phyloP scores from a whole-genome alignment of 2,329 filamentous ascomycete genomes.

The Aspergillus aculeatus region DNA sequence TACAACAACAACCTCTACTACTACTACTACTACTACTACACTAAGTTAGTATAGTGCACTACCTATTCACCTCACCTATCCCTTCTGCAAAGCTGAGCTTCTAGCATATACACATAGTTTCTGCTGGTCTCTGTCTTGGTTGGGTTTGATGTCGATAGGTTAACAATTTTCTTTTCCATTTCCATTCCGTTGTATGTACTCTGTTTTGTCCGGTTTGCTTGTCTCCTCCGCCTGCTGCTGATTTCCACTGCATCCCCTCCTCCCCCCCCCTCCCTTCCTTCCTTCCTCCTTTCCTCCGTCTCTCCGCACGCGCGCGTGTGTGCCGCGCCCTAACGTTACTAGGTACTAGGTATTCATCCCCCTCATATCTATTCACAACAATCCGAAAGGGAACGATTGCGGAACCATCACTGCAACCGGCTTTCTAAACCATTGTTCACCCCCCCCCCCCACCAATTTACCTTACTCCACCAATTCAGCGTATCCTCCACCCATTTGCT shows the following conservation, averaged over 20 bases:
- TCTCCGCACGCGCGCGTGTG: conserved; percentile 6
- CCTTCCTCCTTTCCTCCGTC: conserved; percentile 2
- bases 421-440: neutral
- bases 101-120: too few species aligned
- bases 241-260: neutral
- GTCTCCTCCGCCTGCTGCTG: neutral
- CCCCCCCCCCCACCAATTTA: neutral
- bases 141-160: too few species aligned
- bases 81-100: neutral
- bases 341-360: conserved; percentile 1
- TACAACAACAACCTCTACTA: too few species aligned
- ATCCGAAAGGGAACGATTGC: neutral
- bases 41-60: too few species aligned
- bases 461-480: neutral
- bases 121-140: too few species aligned
- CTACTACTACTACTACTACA: too few species aligned
- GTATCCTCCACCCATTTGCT: conserved; percentile 1
- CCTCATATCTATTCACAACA: neutral
- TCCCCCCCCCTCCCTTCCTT: conserved; percentile 1
- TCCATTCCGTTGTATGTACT: neutral
- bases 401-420: neutral
- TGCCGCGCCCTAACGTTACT: neutral
- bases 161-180: too few species aligned
- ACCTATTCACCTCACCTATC: neutral
- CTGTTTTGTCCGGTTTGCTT: neutral